Evolutionary conservation across 805 yeast genomes (phyloP).

Genomic region (Komagataella phaffii): DNA sequence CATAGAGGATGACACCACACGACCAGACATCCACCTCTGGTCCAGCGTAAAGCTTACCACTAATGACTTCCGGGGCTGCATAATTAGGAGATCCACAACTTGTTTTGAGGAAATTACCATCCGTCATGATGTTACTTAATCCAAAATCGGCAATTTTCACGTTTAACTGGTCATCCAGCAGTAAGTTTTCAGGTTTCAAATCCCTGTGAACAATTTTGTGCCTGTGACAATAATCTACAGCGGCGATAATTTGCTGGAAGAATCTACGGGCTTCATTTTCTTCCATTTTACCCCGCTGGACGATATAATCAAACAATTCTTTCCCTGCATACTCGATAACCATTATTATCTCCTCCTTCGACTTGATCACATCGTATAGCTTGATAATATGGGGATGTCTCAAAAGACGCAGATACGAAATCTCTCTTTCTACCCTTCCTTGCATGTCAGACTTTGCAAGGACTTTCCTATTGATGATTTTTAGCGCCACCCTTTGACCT

Average conservation of each 20-base stretch:
- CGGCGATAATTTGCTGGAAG: conserved; percentile 92
- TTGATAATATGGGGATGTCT: conserved; percentile 96
- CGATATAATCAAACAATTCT: conserved; percentile 90
- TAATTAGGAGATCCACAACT: conserved; percentile 95
- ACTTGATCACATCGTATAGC: conserved; percentile 87
- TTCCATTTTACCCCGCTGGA: conserved; percentile 84
- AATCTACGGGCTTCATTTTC: conserved; percentile 87
- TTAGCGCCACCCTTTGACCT: conserved; percentile 84
- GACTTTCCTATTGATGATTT: conserved; percentile 85
- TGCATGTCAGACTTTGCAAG: conserved; percentile 94
- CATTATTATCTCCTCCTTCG: conserved; percentile 93
- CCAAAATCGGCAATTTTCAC: conserved; percentile 97
- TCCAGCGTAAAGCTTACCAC: conserved; percentile 91
- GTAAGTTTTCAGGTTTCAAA: conserved; percentile 86
- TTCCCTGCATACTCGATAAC: conserved; percentile 96
- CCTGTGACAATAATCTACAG: conserved; percentile 92
- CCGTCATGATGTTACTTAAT: conserved; percentile 90
- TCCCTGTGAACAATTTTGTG: conserved; percentile 96
- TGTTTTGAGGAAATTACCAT: conserved; percentile 89
- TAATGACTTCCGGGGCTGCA: conserved; percentile 95
- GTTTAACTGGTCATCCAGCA: conserved; percentile 79
- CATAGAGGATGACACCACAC: conserved; percentile 89
- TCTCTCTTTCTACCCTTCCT: conserved; percentile 90
- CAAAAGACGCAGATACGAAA: conserved; percentile 71
- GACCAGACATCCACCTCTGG: conserved; percentile 99